Base-by-base conservation (phyloP, 345 rosid species). In the Lepidium africanum region DNA sequence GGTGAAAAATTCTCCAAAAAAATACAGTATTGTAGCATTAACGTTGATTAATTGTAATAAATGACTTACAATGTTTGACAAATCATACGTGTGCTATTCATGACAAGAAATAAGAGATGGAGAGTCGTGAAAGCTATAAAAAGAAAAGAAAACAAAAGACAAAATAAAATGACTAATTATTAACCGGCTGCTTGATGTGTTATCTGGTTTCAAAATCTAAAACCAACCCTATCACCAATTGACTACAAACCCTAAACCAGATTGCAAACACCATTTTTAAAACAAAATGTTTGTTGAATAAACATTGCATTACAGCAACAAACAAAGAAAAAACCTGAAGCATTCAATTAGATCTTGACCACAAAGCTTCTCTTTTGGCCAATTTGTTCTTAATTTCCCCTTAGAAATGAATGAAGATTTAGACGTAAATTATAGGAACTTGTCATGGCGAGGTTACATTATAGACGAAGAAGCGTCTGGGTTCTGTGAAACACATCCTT, bases 401-500 rank as follows among this genome's bases (percentile, higher is more conserved):
- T 17, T 47, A 30, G 33, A 54, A 56, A 65, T 72, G 71, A 40
- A n/a, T 48, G 17, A 19, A 56, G 5, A n/a, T 63, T 4, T 19
- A 41, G 16, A 46, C 1, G 6, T 13, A 42, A 11, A 39, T 64
- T 47, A 55, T 42, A 56, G n/a, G 77, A 62, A 74, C 15, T 11
- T 67, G 5, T 14, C 68, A 74, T 45, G 63, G 77, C 15, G 36
- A 51, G 77, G 72, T 37, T 67, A 67, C 58, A 50, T 2, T 9
- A 14, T 42, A 37, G 55, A 43, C 56, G 46, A 43, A 10, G 46
- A 74, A 36, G 10, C 27, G 42, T 25, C 68, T 45, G 5, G 3
- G 9, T 60, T 66, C 25, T 75, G 78, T 65, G 70, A 68, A 70
- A 5, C 59, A 57, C 73, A 62, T 6, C 78, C 78, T 48, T 5